Conservation (phyloP, 1,139 yeast genomes). For the Lodderomyces oxycetoniae region DNA sequence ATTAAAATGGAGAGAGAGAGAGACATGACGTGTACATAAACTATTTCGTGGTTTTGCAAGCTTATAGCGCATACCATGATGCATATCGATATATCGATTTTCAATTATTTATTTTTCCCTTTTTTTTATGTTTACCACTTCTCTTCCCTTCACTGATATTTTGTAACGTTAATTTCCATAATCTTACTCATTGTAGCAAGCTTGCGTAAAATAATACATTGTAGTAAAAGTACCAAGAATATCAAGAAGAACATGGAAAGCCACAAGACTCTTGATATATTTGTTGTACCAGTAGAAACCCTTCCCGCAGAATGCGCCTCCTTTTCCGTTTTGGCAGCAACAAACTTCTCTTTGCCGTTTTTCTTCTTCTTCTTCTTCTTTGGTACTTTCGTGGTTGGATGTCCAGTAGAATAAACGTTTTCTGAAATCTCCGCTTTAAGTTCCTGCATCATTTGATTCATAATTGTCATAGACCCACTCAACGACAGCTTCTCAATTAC, state of each 20-base stretch:
- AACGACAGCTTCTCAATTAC: constrained; percentile 49
- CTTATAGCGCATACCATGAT: no score
- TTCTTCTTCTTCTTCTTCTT: constrained; percentile 7
- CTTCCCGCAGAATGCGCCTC: constrained; percentile 4
- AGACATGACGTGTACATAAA: no score
- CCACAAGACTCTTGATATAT: constrained; percentile 1
- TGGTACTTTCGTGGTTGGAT: constrained; percentile 15
- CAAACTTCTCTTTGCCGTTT: constrained; percentile 4
- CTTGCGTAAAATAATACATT: no score
- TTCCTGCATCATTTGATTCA: constrained; percentile 29
- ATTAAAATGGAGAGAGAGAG: no score
- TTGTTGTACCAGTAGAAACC: constrained; percentile 11
- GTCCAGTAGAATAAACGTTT: constrained; percentile 21
- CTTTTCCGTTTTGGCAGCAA: not conserved
- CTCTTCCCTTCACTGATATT: no score
- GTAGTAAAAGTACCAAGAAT: no score
- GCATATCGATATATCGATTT: no score
- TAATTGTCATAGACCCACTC: constrained; percentile 43
- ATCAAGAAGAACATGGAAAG: constrained; percentile 1
- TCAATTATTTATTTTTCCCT: no score
- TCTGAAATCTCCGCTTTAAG: constrained; percentile 27
- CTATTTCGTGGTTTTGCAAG: no score
- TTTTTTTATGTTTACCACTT: no score
- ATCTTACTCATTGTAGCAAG: no score
- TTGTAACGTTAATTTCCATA: no score